Base-by-base conservation (phyloP, 345 rosid species). In the Populus deltoides region DNA sequence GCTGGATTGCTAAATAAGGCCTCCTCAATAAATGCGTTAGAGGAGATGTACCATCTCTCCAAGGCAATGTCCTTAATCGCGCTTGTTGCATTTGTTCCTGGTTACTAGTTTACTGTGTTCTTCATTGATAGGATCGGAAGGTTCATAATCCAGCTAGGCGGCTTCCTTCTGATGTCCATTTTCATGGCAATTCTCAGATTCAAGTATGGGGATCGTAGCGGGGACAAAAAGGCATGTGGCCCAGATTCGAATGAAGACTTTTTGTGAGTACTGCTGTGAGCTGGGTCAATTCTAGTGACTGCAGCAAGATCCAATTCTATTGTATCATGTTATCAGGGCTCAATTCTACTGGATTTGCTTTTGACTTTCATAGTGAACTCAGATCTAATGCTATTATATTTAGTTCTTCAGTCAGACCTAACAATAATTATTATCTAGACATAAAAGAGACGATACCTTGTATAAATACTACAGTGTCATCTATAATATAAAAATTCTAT, bases 91-190 rank as follows among this genome's bases (percentile, higher is more conserved):
- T 87, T 90, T 3, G 90, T 93, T 49, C 96, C 94, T 0, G 91
- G 94, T 0, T 93, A 90, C 86, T 89, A 92, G 92, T 89, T 89
- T 86, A 90, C 92, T 1, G 94, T 91, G 6, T 85, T 87, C 49
- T 80, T 90, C 68, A 84, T 93, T 22, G 93, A 93, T 71, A 74
- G 41, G 70, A 81, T 90, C 1, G 98, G 96, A 2, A 81, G 97
- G 66, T 90, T 89, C 86, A 22, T 84, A 27, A 93, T 91, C 76
- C 98, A 91, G 77, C 79, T 91, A 3, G 83, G 83, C 12, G 90
- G 94, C 39, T 90, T 93, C 86, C 85, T 93, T 38, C 68, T 86
- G 74, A 89, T 91, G 92, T 81, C 94, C 0, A 55, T 91, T 35
- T 89, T 86, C 66, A 93, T 93, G 97, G 90, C 90, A 0, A 69